Evolutionary conservation across 1,284 basidiomycete genomes (phyloP).

Genomic region (Trichosporon sp.): DNA sequence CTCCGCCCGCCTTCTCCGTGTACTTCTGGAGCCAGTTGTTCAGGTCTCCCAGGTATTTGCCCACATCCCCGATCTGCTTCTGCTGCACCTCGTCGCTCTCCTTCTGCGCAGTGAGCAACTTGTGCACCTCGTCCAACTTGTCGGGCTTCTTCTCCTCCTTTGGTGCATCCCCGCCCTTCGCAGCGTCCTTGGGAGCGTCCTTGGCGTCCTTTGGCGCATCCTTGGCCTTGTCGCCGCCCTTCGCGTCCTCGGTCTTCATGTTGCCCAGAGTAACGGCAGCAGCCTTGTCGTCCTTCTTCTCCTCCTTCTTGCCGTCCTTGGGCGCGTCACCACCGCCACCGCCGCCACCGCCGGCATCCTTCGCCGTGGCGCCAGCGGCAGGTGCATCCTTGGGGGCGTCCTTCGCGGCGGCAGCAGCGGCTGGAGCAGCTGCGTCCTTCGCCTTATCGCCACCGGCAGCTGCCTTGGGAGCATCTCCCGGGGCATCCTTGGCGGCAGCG

Average conservation of each 20-base stretch:
- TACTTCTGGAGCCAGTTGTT: conserved; percentile 69
- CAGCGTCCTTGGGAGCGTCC: background rate
- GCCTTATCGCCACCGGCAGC: background rate
- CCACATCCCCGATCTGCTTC: conserved; percentile 45
- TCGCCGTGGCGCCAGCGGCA: no score
- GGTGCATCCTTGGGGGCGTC: background rate
- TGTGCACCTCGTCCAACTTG: conserved; percentile 1
- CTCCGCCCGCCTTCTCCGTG: conserved; percentile 63
- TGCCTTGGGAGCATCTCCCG: background rate
- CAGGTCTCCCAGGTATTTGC: conserved; percentile 47
- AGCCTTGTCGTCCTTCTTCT: background rate
- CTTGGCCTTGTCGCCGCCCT: background rate
- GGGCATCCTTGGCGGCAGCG: background rate
- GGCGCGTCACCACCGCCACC: background rate
- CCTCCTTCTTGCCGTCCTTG: background rate
- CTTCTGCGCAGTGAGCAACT: conserved; percentile 34
- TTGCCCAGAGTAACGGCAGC: background rate
- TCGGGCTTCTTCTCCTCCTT: background rate
- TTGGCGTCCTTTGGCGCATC: background rate
- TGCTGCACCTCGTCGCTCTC: conserved; percentile 33
- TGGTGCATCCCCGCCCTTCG: no score
- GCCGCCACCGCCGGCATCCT: background rate
- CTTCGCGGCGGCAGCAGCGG: background rate
- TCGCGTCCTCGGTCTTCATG: background rate
- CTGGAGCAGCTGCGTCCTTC: background rate